Evolutionary conservation across 768 basidiomycete genomes (phyloP).

Genomic region (Floccularia luteovirens): DNA sequence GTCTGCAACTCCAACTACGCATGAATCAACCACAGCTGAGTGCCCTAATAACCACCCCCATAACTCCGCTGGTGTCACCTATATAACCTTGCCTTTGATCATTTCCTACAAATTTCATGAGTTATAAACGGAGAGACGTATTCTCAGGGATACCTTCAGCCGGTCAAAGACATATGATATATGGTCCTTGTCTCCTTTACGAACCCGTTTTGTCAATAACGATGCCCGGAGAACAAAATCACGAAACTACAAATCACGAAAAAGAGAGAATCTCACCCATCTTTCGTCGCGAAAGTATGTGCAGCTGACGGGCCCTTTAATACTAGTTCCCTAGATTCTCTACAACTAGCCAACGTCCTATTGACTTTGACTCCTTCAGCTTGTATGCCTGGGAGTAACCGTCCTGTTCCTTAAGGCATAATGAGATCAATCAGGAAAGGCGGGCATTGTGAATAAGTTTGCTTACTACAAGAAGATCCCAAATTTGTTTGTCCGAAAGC

Average conservation of each 20-base stretch:
- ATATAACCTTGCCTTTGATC: slow-evolving; percentile 59
- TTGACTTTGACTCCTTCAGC: slow-evolving; percentile 38
- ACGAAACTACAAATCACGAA: neutral
- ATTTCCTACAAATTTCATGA: slow-evolving; percentile 35
- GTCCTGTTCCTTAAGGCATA: slow-evolving; percentile 24
- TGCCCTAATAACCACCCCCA: slow-evolving; percentile 43
- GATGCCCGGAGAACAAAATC: neutral
- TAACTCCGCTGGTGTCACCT: slow-evolving; percentile 46
- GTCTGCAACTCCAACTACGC: slow-evolving; percentile 55
- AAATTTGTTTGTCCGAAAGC: slow-evolving; percentile 30
- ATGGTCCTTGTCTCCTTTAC: slow-evolving; percentile 54
- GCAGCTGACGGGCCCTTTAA: slow-evolving; percentile 36
- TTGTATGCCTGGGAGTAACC: slow-evolving; percentile 33
- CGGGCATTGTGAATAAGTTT: slow-evolving; percentile 7
- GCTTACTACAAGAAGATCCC: slow-evolving; percentile 29
- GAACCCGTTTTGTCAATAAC: slow-evolving; percentile 41
- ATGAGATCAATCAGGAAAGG: slow-evolving; percentile 7
- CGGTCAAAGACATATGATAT: slow-evolving; percentile 52
- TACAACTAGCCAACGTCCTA: slow-evolving; percentile 29
- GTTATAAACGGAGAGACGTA: neutral
- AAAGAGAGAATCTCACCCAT: slow-evolving; percentile 31
- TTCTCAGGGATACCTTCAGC: slow-evolving; percentile 36
- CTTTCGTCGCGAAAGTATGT: slow-evolving; percentile 35
- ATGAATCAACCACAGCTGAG: slow-evolving; percentile 48
- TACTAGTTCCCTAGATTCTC: slow-evolving; percentile 41